Conservation (phyloP, 495 filamentous ascomycete genomes). For the Staphylotrichum tortipilum region DNA sequence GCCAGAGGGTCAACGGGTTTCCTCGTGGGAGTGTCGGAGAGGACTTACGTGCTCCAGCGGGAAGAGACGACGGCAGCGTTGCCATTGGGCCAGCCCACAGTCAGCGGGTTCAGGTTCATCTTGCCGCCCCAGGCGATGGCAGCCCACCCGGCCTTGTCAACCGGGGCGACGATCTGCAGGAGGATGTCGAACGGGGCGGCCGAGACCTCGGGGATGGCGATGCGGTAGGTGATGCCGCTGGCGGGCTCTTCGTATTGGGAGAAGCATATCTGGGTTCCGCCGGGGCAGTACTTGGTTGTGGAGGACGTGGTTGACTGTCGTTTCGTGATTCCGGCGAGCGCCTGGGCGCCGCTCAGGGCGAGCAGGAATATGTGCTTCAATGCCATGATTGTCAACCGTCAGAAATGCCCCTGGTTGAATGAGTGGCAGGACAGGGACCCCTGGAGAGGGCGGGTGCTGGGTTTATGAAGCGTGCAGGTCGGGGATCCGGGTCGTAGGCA, state of each 20-base stretch:
- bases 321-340: constrained; percentile 7
- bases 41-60: constrained; percentile 37
- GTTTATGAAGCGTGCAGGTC: no score
- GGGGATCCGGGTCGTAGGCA: no score
- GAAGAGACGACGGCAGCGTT: constrained; percentile 33
- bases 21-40: neutral
- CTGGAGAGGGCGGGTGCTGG: no score
- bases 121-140: constrained; percentile 42
- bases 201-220: constrained; percentile 40
- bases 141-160: constrained; percentile 34
- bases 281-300: constrained; percentile 31
- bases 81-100: constrained; percentile 34
- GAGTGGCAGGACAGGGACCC: no score
- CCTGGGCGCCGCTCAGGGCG: constrained; percentile 13
- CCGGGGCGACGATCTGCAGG: constrained; percentile 37
- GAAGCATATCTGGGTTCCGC: constrained; percentile 31
- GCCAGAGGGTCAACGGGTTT: constrained; percentile 1
- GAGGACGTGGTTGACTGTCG: constrained; percentile 13
- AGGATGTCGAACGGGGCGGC: constrained; percentile 40
- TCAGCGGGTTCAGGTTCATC: constrained; percentile 43
- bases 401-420: no score
- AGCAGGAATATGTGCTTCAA: constrained; percentile 5
- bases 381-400: no score
- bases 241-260: constrained; percentile 26
- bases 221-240: constrained; percentile 31